These are phyloP conservation scores for Dioszegia crocea DNA, from an alignment of 768 basidiomycete genomes.

Conservation along the genomic window DNA sequence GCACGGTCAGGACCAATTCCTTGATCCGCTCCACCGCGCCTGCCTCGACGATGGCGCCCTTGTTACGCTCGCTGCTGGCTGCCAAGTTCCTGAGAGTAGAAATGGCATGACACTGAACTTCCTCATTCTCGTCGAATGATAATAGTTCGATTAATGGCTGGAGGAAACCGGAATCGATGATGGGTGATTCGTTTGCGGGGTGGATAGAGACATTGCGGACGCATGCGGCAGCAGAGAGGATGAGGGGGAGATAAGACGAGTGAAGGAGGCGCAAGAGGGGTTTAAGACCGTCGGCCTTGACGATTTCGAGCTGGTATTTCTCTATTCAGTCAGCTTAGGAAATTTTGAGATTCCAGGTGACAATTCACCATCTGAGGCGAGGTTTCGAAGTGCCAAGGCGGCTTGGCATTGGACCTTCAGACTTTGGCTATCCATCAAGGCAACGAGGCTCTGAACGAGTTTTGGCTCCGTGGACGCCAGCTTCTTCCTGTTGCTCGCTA, in stretches of 20 bases:
- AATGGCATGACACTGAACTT: conserved; percentile 98
- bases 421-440: conserved; percentile 93
- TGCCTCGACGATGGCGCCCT: conserved; percentile 93
- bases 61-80: conserved; percentile 96
- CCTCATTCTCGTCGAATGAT: conserved; percentile 98
- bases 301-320: conserved; percentile 98
- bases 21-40: conserved; percentile 96
- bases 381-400: conserved; percentile 88
- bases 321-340: conserved; percentile 55
- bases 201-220: conserved; percentile 99
- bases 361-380: conserved; percentile 93
- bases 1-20: conserved; percentile 88
- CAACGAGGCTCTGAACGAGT: conserved; percentile 85
- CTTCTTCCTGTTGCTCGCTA: conserved; percentile 85
- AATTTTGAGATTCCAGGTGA: conserved; percentile 2
- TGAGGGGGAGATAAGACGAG: conserved; percentile 94
- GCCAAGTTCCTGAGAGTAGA: conserved; percentile 94
- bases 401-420: conserved; percentile 99
- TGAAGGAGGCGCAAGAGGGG: conserved; percentile 89
- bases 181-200: conserved; percentile 96
- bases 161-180: conserved; percentile 96
- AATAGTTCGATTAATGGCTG: conserved; percentile 92
- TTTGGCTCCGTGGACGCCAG: conserved; percentile 90
- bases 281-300: conserved; percentile 86
- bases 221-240: conserved; percentile 95